Conservation (phyloP, 2,329 filamentous ascomycete genomes). For the Clonostachys byssicola region DNA sequence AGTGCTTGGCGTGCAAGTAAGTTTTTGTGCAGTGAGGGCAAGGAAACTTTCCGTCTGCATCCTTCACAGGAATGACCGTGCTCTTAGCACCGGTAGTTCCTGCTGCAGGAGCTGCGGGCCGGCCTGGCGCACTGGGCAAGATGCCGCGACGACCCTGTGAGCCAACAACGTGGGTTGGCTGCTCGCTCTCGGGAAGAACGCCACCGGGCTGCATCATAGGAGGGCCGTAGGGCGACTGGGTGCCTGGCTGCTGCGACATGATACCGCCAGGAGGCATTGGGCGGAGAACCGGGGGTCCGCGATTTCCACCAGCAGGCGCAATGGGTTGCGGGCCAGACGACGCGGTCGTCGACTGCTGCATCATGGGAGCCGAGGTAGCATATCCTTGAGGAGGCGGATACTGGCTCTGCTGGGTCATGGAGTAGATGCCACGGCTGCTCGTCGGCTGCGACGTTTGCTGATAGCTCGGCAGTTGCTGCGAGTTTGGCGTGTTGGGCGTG, state of each 20-base stretch:
- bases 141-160: conserved; percentile 92
- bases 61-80: conserved; percentile 85
- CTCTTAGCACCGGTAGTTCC: conserved; percentile 70
- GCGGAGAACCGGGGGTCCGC: conserved; percentile 55
- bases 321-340: conserved; percentile 72
- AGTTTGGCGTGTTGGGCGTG: conserved; percentile 59
- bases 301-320: conserved; percentile 63
- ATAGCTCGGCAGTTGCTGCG: conserved; percentile 48
- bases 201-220: conserved; percentile 46
- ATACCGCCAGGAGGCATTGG: conserved; percentile 68
- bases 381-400: conserved; percentile 51
- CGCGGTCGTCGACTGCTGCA: conserved; percentile 62
- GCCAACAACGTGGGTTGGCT: conserved; percentile 87
- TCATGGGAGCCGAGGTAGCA: conserved; percentile 53
- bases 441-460: conserved; percentile 43
- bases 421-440: conserved; percentile 44
- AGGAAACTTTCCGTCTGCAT: conserved; percentile 96
- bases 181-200: conserved; percentile 45
- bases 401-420: conserved; percentile 50
- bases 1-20: conserved; percentile 93
- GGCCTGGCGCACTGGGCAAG: conserved; percentile 82
- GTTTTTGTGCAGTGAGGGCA: conserved; percentile 98
- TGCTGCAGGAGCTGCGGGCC: conserved; percentile 70
- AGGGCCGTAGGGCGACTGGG: conserved; percentile 57
- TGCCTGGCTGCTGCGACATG: conserved; percentile 48